phyloP scores from a whole-genome alignment of 2,329 filamentous ascomycete genomes.

The Nothophaeocryptopus gaeumannii region DNA sequence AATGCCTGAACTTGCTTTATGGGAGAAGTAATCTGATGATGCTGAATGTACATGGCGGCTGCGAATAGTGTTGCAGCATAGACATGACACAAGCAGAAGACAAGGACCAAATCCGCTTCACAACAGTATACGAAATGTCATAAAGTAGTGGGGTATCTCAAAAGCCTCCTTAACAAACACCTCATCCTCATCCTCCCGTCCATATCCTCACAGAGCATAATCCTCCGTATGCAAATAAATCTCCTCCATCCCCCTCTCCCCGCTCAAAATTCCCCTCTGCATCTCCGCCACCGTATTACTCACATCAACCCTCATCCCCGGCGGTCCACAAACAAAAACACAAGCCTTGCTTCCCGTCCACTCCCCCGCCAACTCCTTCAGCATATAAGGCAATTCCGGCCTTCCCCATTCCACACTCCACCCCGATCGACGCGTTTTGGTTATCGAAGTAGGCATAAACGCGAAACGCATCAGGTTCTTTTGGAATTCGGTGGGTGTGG shows the following conservation, averaged over 20 bases:
- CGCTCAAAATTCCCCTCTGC: conserved; percentile 75
- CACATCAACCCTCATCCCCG: conserved; percentile 82
- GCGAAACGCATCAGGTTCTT: conserved; percentile 79
- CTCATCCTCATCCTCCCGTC: too few relatives aligned
- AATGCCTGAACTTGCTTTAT: too few relatives aligned
- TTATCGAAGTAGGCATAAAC: conserved; percentile 58
- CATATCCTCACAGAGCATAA: conserved; percentile 68
- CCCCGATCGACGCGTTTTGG: conserved; percentile 58
- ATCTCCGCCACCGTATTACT: conserved; percentile 78
- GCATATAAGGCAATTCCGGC: conserved; percentile 81
- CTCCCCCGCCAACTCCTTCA: conserved; percentile 76
- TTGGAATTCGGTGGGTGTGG: conserved; percentile 81
- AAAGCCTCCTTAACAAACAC: too few relatives aligned
- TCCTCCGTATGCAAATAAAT: conserved; percentile 95
- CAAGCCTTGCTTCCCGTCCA: conserved; percentile 78
- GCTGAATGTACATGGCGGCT: too few relatives aligned
- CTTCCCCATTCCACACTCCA: conserved; percentile 93
- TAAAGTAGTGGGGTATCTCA: too few relatives aligned
- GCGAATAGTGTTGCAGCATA: too few relatives aligned
- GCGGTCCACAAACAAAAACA: conserved; percentile 89
- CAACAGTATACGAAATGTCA: too few relatives aligned
- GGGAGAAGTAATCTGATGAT: too few relatives aligned
- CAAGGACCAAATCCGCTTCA: too few relatives aligned
- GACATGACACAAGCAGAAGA: too few relatives aligned
- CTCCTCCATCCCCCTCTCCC: conserved; percentile 74